These are phyloP conservation scores for Phlegmacium glaucopus DNA, from an alignment of 768 basidiomycete species.

Conservation along the genomic window DNA sequence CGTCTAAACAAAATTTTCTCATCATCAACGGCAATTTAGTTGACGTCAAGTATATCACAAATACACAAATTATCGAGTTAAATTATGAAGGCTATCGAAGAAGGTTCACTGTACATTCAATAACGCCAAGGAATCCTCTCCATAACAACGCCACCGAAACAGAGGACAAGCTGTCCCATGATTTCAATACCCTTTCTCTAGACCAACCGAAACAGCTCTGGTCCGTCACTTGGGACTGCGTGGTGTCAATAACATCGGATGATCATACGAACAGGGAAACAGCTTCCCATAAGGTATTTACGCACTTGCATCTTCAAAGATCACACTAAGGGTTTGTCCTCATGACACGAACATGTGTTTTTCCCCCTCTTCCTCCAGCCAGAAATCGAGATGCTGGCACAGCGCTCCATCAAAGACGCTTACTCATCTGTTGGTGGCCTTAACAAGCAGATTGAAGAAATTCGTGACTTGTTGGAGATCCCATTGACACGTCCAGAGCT, in stretches of 20 bases:
- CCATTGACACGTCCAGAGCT: constrained; percentile 30
- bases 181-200: constrained; percentile 45
- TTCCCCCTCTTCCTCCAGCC: constrained; percentile 25
- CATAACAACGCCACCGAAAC: constrained; percentile 12
- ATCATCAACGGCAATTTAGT: constrained; percentile 40
- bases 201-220: constrained; percentile 42
- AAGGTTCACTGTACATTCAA: constrained; percentile 51
- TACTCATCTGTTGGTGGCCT: constrained; percentile 88
- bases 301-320: constrained; percentile 6
- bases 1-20: constrained; percentile 9
- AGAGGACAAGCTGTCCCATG: constrained; percentile 32
- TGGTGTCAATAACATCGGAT: constrained; percentile 40
- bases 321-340: constrained; percentile 5
- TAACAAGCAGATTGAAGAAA: constrained; percentile 80
- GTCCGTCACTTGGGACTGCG: constrained; percentile 68
- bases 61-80: constrained; percentile 58
- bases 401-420: constrained; percentile 45
- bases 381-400: constrained; percentile 46
- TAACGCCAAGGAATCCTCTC: constrained; percentile 29
- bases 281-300: constrained; percentile 33
- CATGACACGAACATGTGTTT: constrained; percentile 12
- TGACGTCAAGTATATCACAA: constrained; percentile 65
- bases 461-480: constrained; percentile 40
- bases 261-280: constrained; percentile 17
- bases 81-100: constrained; percentile 58